Conservation (phyloP, 1,284 basidiomycete species). For the Rhodotorula sp. region DNA sequence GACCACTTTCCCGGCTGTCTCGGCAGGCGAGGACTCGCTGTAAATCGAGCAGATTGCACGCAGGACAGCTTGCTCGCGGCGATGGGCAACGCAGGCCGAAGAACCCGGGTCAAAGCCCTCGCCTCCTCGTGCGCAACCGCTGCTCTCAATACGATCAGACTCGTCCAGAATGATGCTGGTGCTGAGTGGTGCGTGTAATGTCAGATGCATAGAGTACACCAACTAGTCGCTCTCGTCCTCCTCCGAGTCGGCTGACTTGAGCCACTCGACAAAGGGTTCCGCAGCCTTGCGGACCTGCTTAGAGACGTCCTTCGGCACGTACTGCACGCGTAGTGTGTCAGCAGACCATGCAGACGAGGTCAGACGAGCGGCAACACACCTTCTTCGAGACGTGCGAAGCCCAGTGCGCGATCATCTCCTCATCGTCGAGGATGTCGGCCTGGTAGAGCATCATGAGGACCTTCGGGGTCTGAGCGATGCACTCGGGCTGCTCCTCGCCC, state of each 20-base stretch:
- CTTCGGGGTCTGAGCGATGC: constrained; percentile 66
- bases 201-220: no score
- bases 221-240: not conserved
- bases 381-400: constrained; percentile 94
- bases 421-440: constrained; percentile 78
- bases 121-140: no score
- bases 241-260: constrained; percentile 45
- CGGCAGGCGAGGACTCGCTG: no score
- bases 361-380: constrained; percentile 5
- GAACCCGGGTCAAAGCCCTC: no score
- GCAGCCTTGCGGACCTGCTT: constrained; percentile 69
- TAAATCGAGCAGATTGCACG: no score
- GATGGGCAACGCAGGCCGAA: no score
- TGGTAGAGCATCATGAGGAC: constrained; percentile 96
- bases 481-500: constrained; percentile 65
- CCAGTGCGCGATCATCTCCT: constrained; percentile 88
- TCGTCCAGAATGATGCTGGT: no score
- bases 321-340: not conserved
- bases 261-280: constrained; percentile 80
- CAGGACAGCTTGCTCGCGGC: no score
- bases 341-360: not conserved
- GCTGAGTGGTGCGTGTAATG: no score
- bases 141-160: no score
- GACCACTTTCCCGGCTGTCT: no score
- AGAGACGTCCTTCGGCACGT: constrained; percentile 7